Base-by-base conservation (phyloP, 192 early-diverging fungal genomes). In the Coemansia sp. region DNA sequence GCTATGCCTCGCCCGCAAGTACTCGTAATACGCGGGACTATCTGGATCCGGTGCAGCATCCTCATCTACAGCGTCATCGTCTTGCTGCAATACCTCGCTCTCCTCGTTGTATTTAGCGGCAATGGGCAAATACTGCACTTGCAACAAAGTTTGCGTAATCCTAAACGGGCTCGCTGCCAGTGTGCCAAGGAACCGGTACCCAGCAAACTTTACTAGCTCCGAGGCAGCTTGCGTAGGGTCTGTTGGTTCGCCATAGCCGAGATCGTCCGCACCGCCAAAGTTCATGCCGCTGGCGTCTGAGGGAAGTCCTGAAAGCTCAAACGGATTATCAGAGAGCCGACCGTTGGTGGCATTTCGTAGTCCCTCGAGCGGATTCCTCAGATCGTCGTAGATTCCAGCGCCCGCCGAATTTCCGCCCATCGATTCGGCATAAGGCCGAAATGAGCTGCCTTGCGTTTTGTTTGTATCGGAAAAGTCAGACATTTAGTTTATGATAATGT, bases 91-190 rank as follows among this genome's bases (percentile, higher is more conserved):
- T 17, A 17, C 36, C 25, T 63, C 39, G n/a, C 41, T 37, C 36
- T 45, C 61, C 34, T 41, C 68, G 15, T 17, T 37, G 23, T 37
- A 42, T 21, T 39, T 61, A 11, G 64, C 77, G 1, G 76, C 75
- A 21, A 17, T 75, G 21, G 92, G 92, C 25, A 88, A 48, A 66
- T 90, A 89, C 76, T 92, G 91, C 25, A 92, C 89, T 75, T 94
- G 91, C 41, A 91, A 65, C n/a, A 94, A 67, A 21, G 90, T 92
- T 62, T 89, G 89, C 17, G 84, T 81, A 2, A 86, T 81, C 48
- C 87, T 88, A 65, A 92, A 90, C 0, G 92, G 92, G 11, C 83
- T 82, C 5, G 86, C 78, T 4, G 88, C 60, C 31, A 88, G 84
- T 0, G 88, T 76, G 11, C 86, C 84, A n/a, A 90, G 51, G 53